These are phyloP conservation scores for Aspergillus puulaauensis DNA, from an alignment of 2,329 filamentous ascomycete genomes.

Conservation along the genomic window DNA sequence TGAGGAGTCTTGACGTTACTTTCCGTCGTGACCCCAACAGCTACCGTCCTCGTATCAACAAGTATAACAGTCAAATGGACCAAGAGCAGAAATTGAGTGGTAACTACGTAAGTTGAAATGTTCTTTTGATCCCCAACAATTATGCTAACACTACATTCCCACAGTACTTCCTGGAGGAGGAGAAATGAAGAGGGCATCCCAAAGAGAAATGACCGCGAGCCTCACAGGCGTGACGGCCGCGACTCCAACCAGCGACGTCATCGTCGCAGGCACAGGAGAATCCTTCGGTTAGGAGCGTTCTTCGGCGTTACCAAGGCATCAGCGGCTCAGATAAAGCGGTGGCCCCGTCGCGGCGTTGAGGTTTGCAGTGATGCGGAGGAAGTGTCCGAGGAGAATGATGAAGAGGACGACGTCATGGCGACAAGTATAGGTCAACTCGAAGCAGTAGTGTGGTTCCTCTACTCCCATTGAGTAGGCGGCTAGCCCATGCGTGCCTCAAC, in stretches of 20 bases:
- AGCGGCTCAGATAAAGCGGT: constrained; percentile 28
- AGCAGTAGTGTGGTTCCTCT: neutral
- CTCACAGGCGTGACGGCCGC: constrained; percentile 36
- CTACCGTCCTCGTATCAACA: constrained; percentile 97
- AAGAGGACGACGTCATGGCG: constrained; percentile 40
- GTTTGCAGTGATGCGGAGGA: constrained; percentile 57
- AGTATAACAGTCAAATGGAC: constrained; percentile 90
- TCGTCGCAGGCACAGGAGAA: constrained; percentile 30
- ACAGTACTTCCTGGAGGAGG: constrained; percentile 94
- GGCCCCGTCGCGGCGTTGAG: constrained; percentile 26
- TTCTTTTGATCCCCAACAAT: neutral
- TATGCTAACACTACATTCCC: constrained; percentile 9
- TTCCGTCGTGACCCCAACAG: constrained; percentile 98
- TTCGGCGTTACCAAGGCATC: constrained; percentile 45
- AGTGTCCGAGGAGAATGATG: constrained; percentile 56
- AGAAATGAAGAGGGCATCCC: constrained; percentile 66
- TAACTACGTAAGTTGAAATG: constrained; percentile 71
- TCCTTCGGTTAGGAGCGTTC: constrained; percentile 38
- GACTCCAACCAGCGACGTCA: constrained; percentile 36
- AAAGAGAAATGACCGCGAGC: constrained; percentile 39
- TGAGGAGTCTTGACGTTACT: constrained; percentile 95
- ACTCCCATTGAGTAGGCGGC: neutral
- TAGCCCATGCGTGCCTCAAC: neutral
- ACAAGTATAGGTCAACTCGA: neutral
- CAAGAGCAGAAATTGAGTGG: constrained; percentile 93